Conservation (phyloP, 2,329 filamentous ascomycete genomes). For the Bipolaris sorokiniana region DNA sequence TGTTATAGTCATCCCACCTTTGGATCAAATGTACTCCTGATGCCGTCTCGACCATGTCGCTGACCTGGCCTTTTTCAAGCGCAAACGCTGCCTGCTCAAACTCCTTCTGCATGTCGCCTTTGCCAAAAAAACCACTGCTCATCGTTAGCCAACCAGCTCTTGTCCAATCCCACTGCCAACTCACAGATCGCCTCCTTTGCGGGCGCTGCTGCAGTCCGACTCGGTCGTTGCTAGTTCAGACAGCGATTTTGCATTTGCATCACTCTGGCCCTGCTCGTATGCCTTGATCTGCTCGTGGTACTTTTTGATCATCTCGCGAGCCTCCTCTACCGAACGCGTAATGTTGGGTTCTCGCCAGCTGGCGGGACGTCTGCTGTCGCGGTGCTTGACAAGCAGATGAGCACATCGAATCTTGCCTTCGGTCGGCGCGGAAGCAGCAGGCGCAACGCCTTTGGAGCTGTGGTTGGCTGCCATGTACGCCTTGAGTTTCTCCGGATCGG, state of each 20-base stretch:
- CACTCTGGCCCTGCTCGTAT: constrained; percentile 60
- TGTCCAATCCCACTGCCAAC: constrained; percentile 47
- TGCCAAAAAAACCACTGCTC: constrained; percentile 82
- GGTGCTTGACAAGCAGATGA: constrained; percentile 93
- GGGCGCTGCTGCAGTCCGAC: constrained; percentile 93
- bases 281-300: constrained; percentile 77
- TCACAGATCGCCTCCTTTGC: constrained; percentile 88
- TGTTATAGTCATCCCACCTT: constrained; percentile 59
- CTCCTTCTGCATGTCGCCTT: constrained; percentile 97
- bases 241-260: constrained; percentile 53
- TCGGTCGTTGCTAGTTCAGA: constrained; percentile 86
- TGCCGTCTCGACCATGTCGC: constrained; percentile 85
- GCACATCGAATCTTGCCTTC: constrained; percentile 88
- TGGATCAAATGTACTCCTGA: constrained; percentile 96
- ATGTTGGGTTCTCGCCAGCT: constrained; percentile 94
- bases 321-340: constrained; percentile 86
- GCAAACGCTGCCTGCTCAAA: constrained; percentile 96
- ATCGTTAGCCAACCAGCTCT: constrained; percentile 1
- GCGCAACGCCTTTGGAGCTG: constrained; percentile 61
- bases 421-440: constrained; percentile 47
- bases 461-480: constrained; percentile 90
- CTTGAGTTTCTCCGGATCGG: constrained; percentile 92
- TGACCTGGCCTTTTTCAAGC: constrained; percentile 86
- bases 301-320: constrained; percentile 73
- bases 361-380: constrained; percentile 81